Evolutionary conservation across 78 protist genomes (phyloP).

Genomic region (Carpediemonas membranifera): DNA sequence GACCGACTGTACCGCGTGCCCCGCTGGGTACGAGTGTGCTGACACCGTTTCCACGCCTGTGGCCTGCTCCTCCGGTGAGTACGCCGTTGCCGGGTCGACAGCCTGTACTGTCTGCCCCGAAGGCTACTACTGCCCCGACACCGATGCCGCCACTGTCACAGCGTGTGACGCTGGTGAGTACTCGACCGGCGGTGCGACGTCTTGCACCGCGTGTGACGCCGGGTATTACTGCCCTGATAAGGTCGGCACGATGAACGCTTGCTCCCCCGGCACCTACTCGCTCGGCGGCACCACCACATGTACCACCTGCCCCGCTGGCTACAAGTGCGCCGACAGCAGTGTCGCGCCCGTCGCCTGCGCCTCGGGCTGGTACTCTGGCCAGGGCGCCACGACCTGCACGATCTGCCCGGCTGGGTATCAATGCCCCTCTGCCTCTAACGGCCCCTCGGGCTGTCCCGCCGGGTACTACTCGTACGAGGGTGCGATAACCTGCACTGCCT

Average conservation of each 20-base stretch:
- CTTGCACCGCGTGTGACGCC: background rate
- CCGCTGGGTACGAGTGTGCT: background rate
- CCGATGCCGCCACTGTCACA: background rate
- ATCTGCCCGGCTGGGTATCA: slow-evolving; percentile 6
- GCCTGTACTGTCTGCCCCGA: background rate
- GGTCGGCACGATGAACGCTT: background rate
- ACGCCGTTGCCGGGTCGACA: background rate
- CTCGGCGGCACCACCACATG: background rate
- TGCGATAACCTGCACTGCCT: background rate
- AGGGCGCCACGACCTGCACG: background rate
- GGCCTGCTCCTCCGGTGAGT: background rate
- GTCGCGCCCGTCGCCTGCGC: slow-evolving; percentile 19
- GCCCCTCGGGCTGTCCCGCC: background rate
- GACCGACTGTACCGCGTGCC: background rate
- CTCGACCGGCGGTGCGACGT: background rate
- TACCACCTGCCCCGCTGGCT: slow-evolving; percentile 20
- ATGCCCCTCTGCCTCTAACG: slow-evolving; percentile 8
- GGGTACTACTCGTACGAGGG: background rate
- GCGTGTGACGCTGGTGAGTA: background rate
- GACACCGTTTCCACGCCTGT: background rate
- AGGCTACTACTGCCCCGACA: background rate
- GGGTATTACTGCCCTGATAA: background rate
- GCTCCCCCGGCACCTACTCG: background rate
- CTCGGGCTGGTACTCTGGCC: background rate
- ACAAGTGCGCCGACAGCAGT: slow-evolving; percentile 9